Conservation (phyloP, 345 rosid species). For the Psidium guajava region DNA sequence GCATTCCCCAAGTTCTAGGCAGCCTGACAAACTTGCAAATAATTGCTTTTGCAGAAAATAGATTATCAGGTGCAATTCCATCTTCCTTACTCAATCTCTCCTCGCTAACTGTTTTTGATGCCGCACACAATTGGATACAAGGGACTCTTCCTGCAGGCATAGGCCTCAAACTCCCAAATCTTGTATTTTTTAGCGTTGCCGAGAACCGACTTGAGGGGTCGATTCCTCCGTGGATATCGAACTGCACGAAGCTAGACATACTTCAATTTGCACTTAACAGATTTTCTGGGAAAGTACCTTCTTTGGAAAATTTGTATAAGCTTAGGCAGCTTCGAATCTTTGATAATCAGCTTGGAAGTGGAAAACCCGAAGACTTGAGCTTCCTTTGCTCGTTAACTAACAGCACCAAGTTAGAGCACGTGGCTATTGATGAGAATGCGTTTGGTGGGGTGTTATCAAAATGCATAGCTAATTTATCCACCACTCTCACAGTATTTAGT, state of each 20-base stretch:
- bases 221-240: fast-evolving
- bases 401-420: fast-evolving
- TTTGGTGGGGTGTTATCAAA: background rate
- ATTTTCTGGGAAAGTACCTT: fast-evolving
- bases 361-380: background rate
- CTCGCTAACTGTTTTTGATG: fast-evolving
- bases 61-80: background rate
- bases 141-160: fast-evolving
- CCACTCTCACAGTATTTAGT: fast-evolving
- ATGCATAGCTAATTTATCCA: background rate
- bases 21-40: fast-evolving
- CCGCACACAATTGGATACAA: fast-evolving
- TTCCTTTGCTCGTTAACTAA: background rate
- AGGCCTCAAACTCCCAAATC: background rate
- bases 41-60: fast-evolving
- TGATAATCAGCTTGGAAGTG: background rate
- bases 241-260: fast-evolving
- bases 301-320: fast-evolving
- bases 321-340: fast-evolving
- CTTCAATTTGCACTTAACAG: fast-evolving
- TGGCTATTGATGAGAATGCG: fast-evolving
- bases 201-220: fast-evolving
- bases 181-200: fast-evolving
- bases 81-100: background rate
- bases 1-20: too few species aligned